phyloP scores from a whole-genome alignment of 768 basidiomycete genomes.

The Tulasnella sp. region DNA sequence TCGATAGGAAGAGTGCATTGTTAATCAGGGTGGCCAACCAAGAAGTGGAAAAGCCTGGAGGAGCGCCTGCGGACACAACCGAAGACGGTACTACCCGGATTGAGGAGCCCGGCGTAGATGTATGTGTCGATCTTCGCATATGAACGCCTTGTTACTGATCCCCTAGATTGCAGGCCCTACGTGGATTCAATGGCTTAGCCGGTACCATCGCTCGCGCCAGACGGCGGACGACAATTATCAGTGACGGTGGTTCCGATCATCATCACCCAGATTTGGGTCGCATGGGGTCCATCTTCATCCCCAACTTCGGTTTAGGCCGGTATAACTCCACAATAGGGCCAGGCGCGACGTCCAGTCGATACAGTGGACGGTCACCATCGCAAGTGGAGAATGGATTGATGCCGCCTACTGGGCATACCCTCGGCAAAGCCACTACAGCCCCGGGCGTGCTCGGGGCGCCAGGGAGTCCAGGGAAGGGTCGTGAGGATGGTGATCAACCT shows the following conservation, averaged over 20 bases:
- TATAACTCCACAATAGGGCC: not conserved
- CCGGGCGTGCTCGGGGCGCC: not conserved
- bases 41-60: constrained; percentile 9
- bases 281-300: not conserved
- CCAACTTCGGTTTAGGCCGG: not conserved
- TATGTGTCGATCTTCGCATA: not conserved
- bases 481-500: not conserved
- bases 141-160: too few species aligned
- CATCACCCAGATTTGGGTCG: not conserved
- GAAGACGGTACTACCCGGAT: not conserved
- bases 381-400: not conserved
- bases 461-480: too few species aligned
- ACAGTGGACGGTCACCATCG: not conserved
- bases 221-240: constrained; percentile 2
- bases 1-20: constrained; percentile 84
- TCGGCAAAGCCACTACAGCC: not conserved
- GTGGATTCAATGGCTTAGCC: constrained; percentile 8
- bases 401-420: not conserved
- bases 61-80: too few species aligned
- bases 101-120: constrained; percentile 12
- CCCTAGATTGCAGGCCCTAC: constrained; percentile 10
- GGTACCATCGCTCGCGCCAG: constrained; percentile 8
- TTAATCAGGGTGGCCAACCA: constrained; percentile 51
- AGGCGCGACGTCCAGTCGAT: not conserved
- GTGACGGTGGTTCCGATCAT: not conserved